Base-by-base conservation (phyloP, 805 yeast species). In the Schwanniomyces yamadae region DNA sequence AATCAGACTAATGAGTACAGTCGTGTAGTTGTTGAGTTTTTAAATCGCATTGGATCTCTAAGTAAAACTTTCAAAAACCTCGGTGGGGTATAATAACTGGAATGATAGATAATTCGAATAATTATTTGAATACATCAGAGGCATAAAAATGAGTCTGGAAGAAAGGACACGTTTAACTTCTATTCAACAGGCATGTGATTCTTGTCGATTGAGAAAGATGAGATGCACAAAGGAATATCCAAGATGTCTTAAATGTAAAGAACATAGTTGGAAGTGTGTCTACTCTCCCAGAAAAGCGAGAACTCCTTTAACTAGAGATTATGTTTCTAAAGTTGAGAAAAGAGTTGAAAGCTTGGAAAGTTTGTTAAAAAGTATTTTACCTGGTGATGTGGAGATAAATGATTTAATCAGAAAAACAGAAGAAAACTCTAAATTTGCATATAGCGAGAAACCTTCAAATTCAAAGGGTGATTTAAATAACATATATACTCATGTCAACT, bases 401-500 rank as follows among this genome's bases (percentile, higher is more conserved):
- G 40, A 37, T 12, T 19, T 37, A 26, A 15, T 37, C 19, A 29
- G 40, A 30, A 34, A 34, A 26, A 40, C 37, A 5, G 51, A 49
- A 14, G 28, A 32, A 5, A 48, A 45, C 20, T 17, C 24, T 7
- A 20, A 25, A 6, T 13, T 20, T 10, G 17, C 21, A 25, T 9
- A 18, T n/a, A 9, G 13, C 15, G 28, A 25, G 8, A 25, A 25
- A 25, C 8, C 28, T n/a, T 24, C 32, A 11, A 28, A 28, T 15
- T 28, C 19, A 4, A 17, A 15, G 4, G 40, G 31, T 23, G 34
- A 34, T 17, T 35, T 38, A 15, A 29, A 27, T 15, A 37, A 42
- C 8, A 30, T 28, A 20, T 45, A 36, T 26, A 40, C 40, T 24
- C 54, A 42, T 13, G 39, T 49, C 4, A 42, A 43, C 31, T 26